Percentiles rank a stretch among this genome's conserved stretches.
phyloP scores from a whole-genome alignment of 2,329 filamentous ascomycete species.

The Paramyrothecium sp. region DNA sequence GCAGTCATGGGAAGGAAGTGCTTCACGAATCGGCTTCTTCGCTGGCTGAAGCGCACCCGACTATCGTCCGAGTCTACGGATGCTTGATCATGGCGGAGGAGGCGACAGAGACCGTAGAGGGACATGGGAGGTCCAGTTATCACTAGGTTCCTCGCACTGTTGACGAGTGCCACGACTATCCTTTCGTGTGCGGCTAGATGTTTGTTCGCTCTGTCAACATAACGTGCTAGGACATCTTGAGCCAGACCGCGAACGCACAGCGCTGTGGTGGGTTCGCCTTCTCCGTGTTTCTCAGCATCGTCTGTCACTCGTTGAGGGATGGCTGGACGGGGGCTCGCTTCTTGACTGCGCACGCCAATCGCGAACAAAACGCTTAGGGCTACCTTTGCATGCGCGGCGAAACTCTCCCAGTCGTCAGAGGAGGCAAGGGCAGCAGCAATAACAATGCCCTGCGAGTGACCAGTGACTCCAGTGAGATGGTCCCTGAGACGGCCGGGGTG shows the following conservation, averaged over 20 bases:
- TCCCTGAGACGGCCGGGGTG: constrained; percentile 86
- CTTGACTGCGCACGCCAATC: no score
- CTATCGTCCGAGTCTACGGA: constrained; percentile 96
- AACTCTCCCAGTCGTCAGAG: constrained; percentile 90
- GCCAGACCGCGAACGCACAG: constrained; percentile 93
- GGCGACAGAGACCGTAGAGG: constrained; percentile 91
- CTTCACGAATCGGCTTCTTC: constrained; percentile 95
- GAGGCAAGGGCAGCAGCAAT: constrained; percentile 89
- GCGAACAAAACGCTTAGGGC: constrained; percentile 93
- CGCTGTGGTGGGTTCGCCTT: constrained; percentile 94
- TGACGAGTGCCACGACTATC: constrained; percentile 92
- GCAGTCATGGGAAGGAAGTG: constrained; percentile 96
- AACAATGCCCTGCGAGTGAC: constrained; percentile 95
- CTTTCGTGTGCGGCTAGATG: constrained; percentile 91
- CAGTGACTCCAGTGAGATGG: constrained; percentile 81
- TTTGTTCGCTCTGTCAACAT: constrained; percentile 95
- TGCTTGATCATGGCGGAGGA: constrained; percentile 94
- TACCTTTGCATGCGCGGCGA: constrained; percentile 73
- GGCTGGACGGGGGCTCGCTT: constrained; percentile 76
- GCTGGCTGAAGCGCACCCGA: constrained; percentile 88
- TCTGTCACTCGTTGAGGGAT: constrained; percentile 86
- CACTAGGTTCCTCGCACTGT: constrained; percentile 95
- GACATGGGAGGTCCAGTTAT: constrained; percentile 95
- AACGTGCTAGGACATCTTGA: constrained; percentile 84
- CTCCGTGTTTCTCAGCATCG: constrained; percentile 90